Base-by-base conservation (phyloP, 495 filamentous ascomycete species). In the Tetracladium marchalianum region DNA sequence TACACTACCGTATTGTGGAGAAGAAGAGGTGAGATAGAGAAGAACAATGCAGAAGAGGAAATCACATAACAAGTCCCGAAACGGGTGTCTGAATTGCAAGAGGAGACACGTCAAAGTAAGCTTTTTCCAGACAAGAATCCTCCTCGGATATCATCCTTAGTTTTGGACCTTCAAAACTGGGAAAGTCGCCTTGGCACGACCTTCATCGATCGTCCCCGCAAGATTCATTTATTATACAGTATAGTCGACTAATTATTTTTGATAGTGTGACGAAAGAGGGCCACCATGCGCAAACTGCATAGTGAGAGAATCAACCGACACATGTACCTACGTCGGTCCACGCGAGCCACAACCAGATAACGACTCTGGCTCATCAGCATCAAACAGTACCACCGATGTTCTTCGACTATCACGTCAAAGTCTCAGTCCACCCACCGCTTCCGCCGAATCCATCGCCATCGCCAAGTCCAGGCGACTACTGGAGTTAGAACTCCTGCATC, bases 81-180 rank as follows among this genome's bases (percentile, higher is more conserved):
- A 59, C 35, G 62, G 62, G 11, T 65, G 62, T 45, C 49, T 54
- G 44, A 65, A 65, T 44, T 65, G 62, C 46, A 65, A 65, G 34
- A 63, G 59, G 46, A 57, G 62, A 56, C 62, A 63, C 32, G 58
- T 60, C n/a, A 65, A 65, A 44, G 56, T 57, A 52, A 18, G 40
- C 19, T 9, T 31, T n/a, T 31, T 13, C 18, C 31, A 4, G n/a
- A 7, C 6, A 27, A 7, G 7, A 27, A 27, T 27, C n/a, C n/a
- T 27, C 22, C 22, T 7, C 22, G 22, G 22, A 7, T 27, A n/a
- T n/a, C n/a, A n/a, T n/a, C n/a, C n/a, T n/a, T 7, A 7, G 22
- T 27, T 27, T 27, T 27, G 22, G 22, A 3, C 22, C 7, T 7
- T 7, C 22, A 27, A 27, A 27, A 3, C 7, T 27, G 22, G 3